Percentiles rank a stretch among this genome's conserved stretches.
phyloP scores from a whole-genome alignment of 768 basidiomycete species.

The Tephrocybe sp. region DNA sequence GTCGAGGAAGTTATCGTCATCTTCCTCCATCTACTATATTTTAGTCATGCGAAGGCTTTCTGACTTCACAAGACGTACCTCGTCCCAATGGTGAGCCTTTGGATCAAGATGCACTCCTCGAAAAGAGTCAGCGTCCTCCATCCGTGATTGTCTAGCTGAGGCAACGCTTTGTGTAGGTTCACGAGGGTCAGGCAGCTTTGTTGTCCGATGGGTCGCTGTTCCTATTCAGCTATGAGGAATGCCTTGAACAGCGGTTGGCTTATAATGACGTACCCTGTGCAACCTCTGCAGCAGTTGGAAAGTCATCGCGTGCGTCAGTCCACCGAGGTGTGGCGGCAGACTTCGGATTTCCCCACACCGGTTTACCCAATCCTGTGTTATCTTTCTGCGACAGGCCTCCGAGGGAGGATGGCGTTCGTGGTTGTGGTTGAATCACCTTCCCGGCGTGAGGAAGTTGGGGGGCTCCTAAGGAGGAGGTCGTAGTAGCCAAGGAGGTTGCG shows the following conservation, averaged over 20 bases:
- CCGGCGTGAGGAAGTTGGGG: slow-evolving; percentile 56
- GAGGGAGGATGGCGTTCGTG: slow-evolving; percentile 36
- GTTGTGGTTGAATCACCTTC: slow-evolving; percentile 70
- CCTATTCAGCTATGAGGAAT: slow-evolving; percentile 18
- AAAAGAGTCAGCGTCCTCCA: slow-evolving; percentile 91
- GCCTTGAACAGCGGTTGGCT: neutral
- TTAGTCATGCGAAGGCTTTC: slow-evolving; percentile 1
- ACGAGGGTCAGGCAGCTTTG: slow-evolving; percentile 37
- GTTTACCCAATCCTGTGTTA: slow-evolving; percentile 37
- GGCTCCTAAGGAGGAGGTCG: slow-evolving; percentile 25
- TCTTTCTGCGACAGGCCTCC: slow-evolving; percentile 29
- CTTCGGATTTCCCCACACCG: slow-evolving; percentile 72
- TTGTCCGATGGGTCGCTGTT: slow-evolving; percentile 30
- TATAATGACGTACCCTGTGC: slow-evolving; percentile 61
- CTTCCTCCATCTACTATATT: slow-evolving; percentile 76
- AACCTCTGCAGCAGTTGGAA: slow-evolving; percentile 96
- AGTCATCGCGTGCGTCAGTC: slow-evolving; percentile 60
- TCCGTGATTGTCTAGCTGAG: slow-evolving; percentile 58
- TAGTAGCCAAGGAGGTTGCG: slow-evolving; percentile 28
- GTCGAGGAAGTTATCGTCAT: slow-evolving; percentile 86
- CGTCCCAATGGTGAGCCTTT: slow-evolving; percentile 97
- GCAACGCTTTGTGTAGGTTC: slow-evolving; percentile 49
- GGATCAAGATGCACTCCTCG: slow-evolving; percentile 91
- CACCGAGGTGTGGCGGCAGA: slow-evolving; percentile 33
- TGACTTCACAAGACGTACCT: slow-evolving; percentile 52